Percentiles rank a stretch among this genome's conserved stretches.
Evolutionary conservation across 176 grass and related monocot species (phyloP).

Genomic region (Melocanna baccifera): DNA sequence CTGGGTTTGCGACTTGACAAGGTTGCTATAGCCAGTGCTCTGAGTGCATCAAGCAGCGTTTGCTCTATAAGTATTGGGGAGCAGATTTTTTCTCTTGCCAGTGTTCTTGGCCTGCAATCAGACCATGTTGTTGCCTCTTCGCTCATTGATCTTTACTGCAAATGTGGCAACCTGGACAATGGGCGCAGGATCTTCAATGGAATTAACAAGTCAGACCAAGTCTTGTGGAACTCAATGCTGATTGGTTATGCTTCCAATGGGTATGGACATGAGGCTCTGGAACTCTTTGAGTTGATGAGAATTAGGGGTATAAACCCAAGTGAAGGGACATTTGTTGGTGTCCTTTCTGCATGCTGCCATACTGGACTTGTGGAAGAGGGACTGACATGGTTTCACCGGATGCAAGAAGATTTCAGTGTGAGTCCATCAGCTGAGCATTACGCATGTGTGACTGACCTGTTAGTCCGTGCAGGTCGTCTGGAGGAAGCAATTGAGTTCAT

Average conservation of each 20-base stretch:
- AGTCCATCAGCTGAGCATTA: slow-evolving; percentile 62
- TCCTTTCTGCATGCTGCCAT: slow-evolving; percentile 72
- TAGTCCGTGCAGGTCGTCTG: slow-evolving; percentile 60
- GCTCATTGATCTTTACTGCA: slow-evolving; percentile 74
- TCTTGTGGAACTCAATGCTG: slow-evolving; percentile 74
- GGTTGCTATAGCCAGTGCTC: slow-evolving; percentile 62
- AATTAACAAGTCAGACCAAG: slow-evolving; percentile 33
- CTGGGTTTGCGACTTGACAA: slow-evolving; percentile 46
- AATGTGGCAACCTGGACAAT: slow-evolving; percentile 52
- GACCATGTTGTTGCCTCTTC: slow-evolving; percentile 48
- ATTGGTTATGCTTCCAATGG: slow-evolving; percentile 75
- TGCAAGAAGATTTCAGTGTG: slow-evolving; percentile 51
- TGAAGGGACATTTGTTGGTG: slow-evolving; percentile 56
- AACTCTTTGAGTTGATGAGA: slow-evolving; percentile 48
- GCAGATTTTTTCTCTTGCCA: slow-evolving; percentile 57
- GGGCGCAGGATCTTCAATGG: slow-evolving; percentile 47
- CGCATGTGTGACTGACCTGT: slow-evolving; percentile 53
- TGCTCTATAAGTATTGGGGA: slow-evolving; percentile 60
- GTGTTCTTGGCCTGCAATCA: slow-evolving; percentile 39
- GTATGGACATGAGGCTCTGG: slow-evolving; percentile 56
- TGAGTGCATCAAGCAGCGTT: slow-evolving; percentile 67
- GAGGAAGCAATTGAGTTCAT: slow-evolving; percentile 74
- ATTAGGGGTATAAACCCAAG: slow-evolving; percentile 41
- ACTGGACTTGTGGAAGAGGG: slow-evolving; percentile 59
- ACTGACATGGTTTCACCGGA: slow-evolving; percentile 61